Base-by-base conservation (phyloP, 345 rosid genomes). In the Melaleuca alternifolia region DNA sequence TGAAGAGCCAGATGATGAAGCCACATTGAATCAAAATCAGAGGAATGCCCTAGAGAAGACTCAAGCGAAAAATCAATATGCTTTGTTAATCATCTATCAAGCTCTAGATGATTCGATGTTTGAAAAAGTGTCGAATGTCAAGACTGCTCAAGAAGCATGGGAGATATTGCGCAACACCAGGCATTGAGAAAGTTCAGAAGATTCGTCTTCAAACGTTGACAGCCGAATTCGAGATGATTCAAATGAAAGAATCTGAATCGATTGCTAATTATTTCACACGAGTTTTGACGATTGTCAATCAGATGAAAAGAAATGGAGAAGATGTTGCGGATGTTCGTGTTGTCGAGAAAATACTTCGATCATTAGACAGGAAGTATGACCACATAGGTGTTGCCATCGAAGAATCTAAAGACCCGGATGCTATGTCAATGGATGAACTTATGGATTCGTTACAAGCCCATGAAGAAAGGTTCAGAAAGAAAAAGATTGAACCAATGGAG, bases 31-130 rank as follows among this genome's bases (percentile, higher is more conserved):
- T 18, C 54, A 33, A n/a, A 26, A 33, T 33, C 5, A 26, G 41
- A 0, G 33, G 26, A 33, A 85, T n/a, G 44, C 24, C 14, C 5
- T 30, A 5, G 41, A 37, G 21, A 41, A 12, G 44, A 9, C 7
- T 28, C 20, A 20, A 46, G 62, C 83, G 14, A 71, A 52, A 50
- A 83, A 88, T 46, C 53, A 59, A 41, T 9, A 82, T 44, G 85
- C 87, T 1, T 30, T 30, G 3, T 76, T 50, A 5, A 57, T 59
- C 6, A 88, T 88, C 44, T 53, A 88, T 51, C 65, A 51, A 50
- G 30, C 54, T 12, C 33, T 87, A 21, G 84, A 89, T 44, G 88
- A 89, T 46, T 50, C 46, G 52, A 84, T 57, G 51, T 84, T 89
- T 24, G 84, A n/a, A 87, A 51, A 76, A 11, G 14, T 86, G 30